Base-by-base conservation (phyloP, 1,284 basidiomycete genomes). In the Pulveroboletus ridleyi region DNA sequence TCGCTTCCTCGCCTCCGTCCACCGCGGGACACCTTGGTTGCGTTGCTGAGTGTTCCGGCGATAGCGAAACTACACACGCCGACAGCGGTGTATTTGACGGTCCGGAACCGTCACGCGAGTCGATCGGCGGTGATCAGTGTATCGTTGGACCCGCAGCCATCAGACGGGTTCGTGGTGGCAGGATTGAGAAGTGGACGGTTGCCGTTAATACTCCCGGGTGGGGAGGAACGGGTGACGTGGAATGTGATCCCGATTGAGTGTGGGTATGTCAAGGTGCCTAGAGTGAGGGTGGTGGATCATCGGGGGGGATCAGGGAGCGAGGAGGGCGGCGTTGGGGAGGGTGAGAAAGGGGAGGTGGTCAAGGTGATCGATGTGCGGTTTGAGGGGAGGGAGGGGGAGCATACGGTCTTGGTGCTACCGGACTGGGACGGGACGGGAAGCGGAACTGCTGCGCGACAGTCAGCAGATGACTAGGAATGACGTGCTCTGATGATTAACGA, bases 211-310 rank as follows among this genome's bases (percentile, higher is more conserved):
- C 78, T 94, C 42, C 90, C 93, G 2, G 89, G 89, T 14, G 79
- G 81, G 22, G 91, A 93, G 73, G 87, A 88, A 68, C 81, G 76
- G 59, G 61, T 94, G 20, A 76, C 77, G 7, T 93, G 91, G 89
- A 84, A 83, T 44, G 71, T 93, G 35, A 83, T 92, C 35, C 88
- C 92, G 1, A 74, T 93, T 39, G 89, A 91, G 66, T 92, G 90
- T 74, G 91, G 91, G 57, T 80, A 85, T 68, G 79, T 89, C 56
- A 81, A 73, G 64, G 70, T 89, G 20, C 91, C 91, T 17, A 77
- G 78, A 46, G 81, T 93, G 65, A 83, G 79, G 69, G 85, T 92
- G 33, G 70, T 84, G 44, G 85, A 92, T 70, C 81, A 84, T 63
- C 77, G 90, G 63, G 80, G 78, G 59, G 73, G 69, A 8, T 66